Conservation (phyloP, 306 rosid species). For the Rosa multiflora region DNA sequence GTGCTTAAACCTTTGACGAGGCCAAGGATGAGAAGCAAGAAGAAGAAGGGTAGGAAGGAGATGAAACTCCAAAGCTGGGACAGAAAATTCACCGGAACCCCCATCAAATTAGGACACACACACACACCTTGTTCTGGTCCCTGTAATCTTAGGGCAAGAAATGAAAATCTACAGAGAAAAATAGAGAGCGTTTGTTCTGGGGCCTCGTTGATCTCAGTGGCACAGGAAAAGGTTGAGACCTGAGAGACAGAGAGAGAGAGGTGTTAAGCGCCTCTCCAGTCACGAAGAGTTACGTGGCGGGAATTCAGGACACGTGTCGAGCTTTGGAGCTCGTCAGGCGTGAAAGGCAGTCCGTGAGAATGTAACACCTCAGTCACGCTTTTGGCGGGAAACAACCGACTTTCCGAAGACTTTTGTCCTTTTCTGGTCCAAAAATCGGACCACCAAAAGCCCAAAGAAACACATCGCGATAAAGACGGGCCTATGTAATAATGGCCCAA, state of each 20-base stretch:
- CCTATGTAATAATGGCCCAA: background rate
- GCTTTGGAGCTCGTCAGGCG: background rate
- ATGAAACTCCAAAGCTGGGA: conserved; percentile 54
- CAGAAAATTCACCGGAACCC: conserved; percentile 35
- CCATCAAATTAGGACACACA: conserved; percentile 28
- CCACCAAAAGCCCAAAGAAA: background rate
- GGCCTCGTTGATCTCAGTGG: background rate
- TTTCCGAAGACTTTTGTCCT: background rate
- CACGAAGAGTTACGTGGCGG: conserved; percentile 7
- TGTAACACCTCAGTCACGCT: background rate
- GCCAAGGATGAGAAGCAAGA: conserved; percentile 59
- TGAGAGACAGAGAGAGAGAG: background rate
- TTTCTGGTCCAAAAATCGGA: background rate
- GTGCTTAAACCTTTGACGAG: conserved; percentile 58
- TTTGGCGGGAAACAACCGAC: conserved; percentile 14
- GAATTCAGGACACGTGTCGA: background rate
- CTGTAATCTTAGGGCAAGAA: background rate
- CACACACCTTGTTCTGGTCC: background rate
- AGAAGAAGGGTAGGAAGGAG: conserved; percentile 68
- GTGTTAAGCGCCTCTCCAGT: too few relatives aligned
- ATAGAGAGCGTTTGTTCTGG: background rate
- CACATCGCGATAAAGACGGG: background rate
- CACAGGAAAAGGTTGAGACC: background rate
- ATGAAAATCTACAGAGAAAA: background rate
- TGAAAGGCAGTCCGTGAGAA: background rate